Base-by-base conservation (phyloP, 2,329 filamentous ascomycete genomes). In the Bretziella fagacearum region DNA sequence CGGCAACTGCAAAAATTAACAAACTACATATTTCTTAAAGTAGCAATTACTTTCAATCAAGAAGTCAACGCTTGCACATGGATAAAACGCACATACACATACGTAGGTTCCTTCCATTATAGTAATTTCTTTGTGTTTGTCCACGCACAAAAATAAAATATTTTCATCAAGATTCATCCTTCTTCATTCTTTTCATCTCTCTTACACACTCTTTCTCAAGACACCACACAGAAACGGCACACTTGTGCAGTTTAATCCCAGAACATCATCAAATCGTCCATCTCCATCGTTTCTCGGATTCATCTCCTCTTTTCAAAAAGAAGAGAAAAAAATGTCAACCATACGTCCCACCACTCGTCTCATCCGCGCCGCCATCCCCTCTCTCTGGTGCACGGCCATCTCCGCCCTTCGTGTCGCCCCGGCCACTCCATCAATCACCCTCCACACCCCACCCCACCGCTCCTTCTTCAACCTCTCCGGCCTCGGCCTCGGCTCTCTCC, bases 381-480 rank as follows among this genome's bases (percentile, higher is more conserved):
- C 30, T 17, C 15, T 43, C 13, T 17, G 40, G 15, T 7, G 7
- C 2, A 30, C 40, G 8, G n/a, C 40, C 8, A 25, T 11, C 7
- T 22, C 30, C 18, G 10, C 15, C 15, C 25, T 18, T 26, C 26
- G 15, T 54, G 3, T 22, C 25, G 15, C 40, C 26, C 15, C 22
- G 4, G n/a, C 30, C 13, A 17, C 20, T 17, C 13, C 25, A 17
- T 7, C 26, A 6, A 11, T 8, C 26, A 43, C 40, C 11, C 13
- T 7, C 25, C n/a, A 13, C 10, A 13, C 6, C 39, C 23, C 17
- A 1, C 18, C 25, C 7, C 2, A 65, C 61, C 67, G 67, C 56
- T 52, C 56, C 50, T 68, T 70, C 27, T 37, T 51, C 37, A 41
- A 41, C 26, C 41, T 49, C 17, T 54, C 63, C 52, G 57, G 57